Conservation (phyloP, 148 eudicot species). For the Amaranthus cruentus region DNA sequence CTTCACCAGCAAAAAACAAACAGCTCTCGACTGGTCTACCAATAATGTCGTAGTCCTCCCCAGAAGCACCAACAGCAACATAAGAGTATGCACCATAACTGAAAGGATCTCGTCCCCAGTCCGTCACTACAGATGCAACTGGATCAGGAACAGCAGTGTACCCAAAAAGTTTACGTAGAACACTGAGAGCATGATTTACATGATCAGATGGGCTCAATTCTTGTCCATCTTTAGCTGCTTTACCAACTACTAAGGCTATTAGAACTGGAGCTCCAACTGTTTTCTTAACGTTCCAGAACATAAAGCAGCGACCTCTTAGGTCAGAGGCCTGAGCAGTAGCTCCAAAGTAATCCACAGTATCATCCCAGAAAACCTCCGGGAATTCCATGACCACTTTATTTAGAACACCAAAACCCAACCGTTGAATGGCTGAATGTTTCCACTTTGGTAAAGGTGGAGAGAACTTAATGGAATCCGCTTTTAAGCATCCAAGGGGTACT, state of each 20-base stretch:
- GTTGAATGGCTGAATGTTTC: slow-evolving; percentile 80
- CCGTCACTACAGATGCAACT: slow-evolving; percentile 85
- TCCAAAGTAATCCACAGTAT: slow-evolving; percentile 94
- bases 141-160: slow-evolving; percentile 69
- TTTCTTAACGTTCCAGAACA: slow-evolving; percentile 98
- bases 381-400: slow-evolving; percentile 94
- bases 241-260: slow-evolving; percentile 94
- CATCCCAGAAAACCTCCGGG: slow-evolving; percentile 92
- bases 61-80: slow-evolving; percentile 95
- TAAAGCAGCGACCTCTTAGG: slow-evolving; percentile 83
- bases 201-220: slow-evolving; percentile 53
- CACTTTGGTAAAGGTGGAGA: slow-evolving; percentile 87
- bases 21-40: slow-evolving; percentile 92
- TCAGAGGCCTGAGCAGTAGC: slow-evolving; percentile 87
- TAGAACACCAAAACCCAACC: slow-evolving; percentile 95
- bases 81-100: slow-evolving; percentile 98
- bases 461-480: slow-evolving; percentile 69
- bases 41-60: slow-evolving; percentile 92
- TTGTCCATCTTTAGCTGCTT: slow-evolving; percentile 91
- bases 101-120: slow-evolving; percentile 98
- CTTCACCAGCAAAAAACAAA: slow-evolving; percentile 99
- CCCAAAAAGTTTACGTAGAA: slow-evolving; percentile 88
- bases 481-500: slow-evolving; percentile 93
- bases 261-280: slow-evolving; percentile 96
- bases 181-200: slow-evolving; percentile 70